Base-by-base conservation (phyloP, 2,329 filamentous ascomycete species). In the Scopulariopsis brevicaulis region DNA sequence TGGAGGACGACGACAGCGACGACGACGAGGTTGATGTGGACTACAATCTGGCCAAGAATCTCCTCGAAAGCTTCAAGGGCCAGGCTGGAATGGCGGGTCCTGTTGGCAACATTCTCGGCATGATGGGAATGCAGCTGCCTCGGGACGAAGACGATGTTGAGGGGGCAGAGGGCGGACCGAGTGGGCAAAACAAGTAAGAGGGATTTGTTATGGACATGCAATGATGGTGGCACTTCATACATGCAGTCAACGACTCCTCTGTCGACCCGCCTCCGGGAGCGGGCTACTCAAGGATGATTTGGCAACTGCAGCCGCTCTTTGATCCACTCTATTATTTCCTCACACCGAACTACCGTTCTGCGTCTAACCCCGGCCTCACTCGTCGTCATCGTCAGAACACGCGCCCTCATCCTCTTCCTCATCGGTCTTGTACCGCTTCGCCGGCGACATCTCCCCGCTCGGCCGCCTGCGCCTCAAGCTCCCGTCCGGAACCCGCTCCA, bases 1-100 rank as follows among this genome's bases (percentile, higher is more conserved):
- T 28, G 60, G 65, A 68, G 2, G 69, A 71, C 55, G 69, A 74
- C 8, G 71, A 78, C 32, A 75, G 77, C 25, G 74, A 82, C 46
- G 76, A 78, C 2, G 77, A 80, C 10, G 76, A 75, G 11, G 72
- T 70, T 2, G 73, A 82, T 11, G 78, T 81, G 0, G 84, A 87
- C 57, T 88, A 91, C 64, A 93, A 94, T 61, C 77, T 99, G 25
- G 91, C 89, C 20, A 90, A 88, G 69, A 97, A 97, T 66, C 76
- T 99, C 58, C 76, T 99, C 1, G 90, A 96, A 69, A 93, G 90
- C 65, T 92, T 99, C 72, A 95, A 96, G 67, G 86, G 89, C 18
- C 93, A 97, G 69, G 90, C 78, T 20, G 94, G 94, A 14, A 82
- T 87, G 76, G 79, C 90, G 35, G 94, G 94, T 0, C 94, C 94